phyloP scores from a whole-genome alignment of 441 rosid genomes.

The Gossypium schwendimanii region DNA sequence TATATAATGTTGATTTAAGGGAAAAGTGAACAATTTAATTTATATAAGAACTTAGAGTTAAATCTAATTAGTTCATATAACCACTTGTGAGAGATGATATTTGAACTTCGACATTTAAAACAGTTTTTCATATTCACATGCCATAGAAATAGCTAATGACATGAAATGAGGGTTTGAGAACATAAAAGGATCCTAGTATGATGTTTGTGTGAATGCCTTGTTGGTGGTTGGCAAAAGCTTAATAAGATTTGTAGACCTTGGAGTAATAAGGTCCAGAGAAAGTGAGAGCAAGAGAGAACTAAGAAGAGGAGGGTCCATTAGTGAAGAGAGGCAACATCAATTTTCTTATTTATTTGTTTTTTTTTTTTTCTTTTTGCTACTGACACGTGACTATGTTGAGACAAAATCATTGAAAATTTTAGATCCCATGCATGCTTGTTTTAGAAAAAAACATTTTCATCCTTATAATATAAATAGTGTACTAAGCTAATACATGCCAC shows the following conservation, averaged over 20 bases:
- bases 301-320: not conserved
- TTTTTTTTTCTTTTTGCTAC: not conserved
- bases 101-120: no score
- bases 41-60: no score
- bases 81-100: no score
- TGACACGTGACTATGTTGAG: slow-evolving; percentile 32
- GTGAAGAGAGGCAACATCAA: not conserved
- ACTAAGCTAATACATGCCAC: slow-evolving; percentile 27
- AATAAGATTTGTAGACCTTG: slow-evolving; percentile 6
- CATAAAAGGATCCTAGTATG: slow-evolving; percentile 15
- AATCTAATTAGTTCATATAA: no score
- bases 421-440: slow-evolving; percentile 9
- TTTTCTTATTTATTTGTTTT: not conserved
- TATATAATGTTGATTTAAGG: no score
- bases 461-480: not conserved
- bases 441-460: not conserved
- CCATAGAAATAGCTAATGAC: not conserved
- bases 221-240: slow-evolving; percentile 26
- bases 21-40: no score
- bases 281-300: not conserved
- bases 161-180: not conserved
- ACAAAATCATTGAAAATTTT: slow-evolving; percentile 24
- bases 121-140: not conserved
- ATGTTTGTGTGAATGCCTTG: not conserved
- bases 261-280: not conserved